Conservation (phyloP, 371 early-diverging fungal species). For the Globomyces sp. region DNA sequence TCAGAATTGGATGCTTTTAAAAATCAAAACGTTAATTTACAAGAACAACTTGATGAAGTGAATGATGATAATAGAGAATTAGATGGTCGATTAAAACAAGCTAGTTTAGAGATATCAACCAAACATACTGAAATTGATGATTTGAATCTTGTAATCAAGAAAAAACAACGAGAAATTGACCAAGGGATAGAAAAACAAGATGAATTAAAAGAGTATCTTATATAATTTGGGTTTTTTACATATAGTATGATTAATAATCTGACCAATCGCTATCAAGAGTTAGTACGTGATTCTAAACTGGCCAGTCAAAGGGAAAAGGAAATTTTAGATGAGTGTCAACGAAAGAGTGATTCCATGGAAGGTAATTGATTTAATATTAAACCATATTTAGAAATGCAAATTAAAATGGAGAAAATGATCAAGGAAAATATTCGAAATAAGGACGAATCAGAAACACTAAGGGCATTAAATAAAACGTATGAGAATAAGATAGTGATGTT, state of each 20-base stretch:
- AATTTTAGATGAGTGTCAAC: constrained; percentile 8
- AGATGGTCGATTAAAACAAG: constrained; percentile 22
- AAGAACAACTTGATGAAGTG: constrained; percentile 3
- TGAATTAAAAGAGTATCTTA: constrained; percentile 21
- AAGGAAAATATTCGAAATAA: background rate
- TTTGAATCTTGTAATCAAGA: constrained; percentile 10
- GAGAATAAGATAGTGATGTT: background rate
- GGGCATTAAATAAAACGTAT: constrained; percentile 19
- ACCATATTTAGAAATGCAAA: background rate
- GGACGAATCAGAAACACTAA: constrained; percentile 11
- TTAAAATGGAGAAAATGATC: background rate
- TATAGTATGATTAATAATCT: constrained; percentile 30
- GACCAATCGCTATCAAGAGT: constrained; percentile 31
- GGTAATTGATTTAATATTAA: background rate
- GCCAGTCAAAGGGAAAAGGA: constrained; percentile 8
- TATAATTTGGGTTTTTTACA: constrained; percentile 2
- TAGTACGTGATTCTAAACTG: constrained; percentile 15
- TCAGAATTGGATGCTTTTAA: constrained; percentile 11
- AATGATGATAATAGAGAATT: constrained; percentile 16
- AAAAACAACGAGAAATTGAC: constrained; percentile 16
- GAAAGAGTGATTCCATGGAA: constrained; percentile 9
- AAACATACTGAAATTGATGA: constrained; percentile 25
- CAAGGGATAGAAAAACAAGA: constrained; percentile 12
- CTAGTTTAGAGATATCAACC: constrained; percentile 16
- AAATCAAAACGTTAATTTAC: constrained; percentile 5